phyloP scores from a whole-genome alignment of 2,329 filamentous ascomycete species.

The Xylariaceae sp. region DNA sequence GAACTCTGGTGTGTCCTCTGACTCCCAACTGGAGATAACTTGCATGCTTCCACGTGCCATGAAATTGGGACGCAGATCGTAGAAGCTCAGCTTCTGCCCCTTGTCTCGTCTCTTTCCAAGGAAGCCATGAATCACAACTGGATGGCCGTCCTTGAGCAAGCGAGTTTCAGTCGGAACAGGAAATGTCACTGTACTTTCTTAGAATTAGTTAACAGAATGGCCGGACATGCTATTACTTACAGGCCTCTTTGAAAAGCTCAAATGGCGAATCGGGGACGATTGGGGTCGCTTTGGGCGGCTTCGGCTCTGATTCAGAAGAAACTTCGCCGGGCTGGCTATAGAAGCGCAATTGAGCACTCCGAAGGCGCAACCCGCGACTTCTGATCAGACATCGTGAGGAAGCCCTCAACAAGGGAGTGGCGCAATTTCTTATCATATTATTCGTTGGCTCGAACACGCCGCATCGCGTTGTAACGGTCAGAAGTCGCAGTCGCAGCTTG shows the following conservation, averaged over 20 bases:
- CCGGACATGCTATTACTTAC: slow-evolving; percentile 19
- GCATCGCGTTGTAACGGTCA: neutral
- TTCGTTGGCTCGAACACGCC: neutral
- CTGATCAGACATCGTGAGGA: slow-evolving; percentile 1
- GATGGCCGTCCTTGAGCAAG: slow-evolving; percentile 30
- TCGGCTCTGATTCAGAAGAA: neutral
- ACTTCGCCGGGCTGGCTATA: neutral
- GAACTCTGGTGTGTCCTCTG: slow-evolving; percentile 34
- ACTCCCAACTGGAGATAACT: slow-evolving; percentile 42
- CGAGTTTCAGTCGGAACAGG: neutral
- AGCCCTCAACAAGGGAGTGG: slow-evolving; percentile 3
- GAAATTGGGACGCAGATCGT: slow-evolving; percentile 41
- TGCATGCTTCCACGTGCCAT: slow-evolving; percentile 24
- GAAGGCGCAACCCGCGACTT: neutral
- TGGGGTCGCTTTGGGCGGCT: neutral
- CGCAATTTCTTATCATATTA: slow-evolving; percentile 6
- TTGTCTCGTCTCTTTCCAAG: slow-evolving; percentile 63
- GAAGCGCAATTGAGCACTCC: neutral
- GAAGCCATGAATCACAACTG: slow-evolving; percentile 62
- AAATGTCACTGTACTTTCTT: slow-evolving; percentile 5
- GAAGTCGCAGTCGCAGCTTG: neutral
- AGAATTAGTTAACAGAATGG: neutral
- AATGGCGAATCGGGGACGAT: slow-evolving; percentile 4
- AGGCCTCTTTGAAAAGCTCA: slow-evolving; percentile 15
- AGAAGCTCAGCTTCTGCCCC: slow-evolving; percentile 66